Evolutionary conservation across 225 moss, liverwort and hornwort genomes (phyloP).

Genomic region (Marchantia paleacea): DNA sequence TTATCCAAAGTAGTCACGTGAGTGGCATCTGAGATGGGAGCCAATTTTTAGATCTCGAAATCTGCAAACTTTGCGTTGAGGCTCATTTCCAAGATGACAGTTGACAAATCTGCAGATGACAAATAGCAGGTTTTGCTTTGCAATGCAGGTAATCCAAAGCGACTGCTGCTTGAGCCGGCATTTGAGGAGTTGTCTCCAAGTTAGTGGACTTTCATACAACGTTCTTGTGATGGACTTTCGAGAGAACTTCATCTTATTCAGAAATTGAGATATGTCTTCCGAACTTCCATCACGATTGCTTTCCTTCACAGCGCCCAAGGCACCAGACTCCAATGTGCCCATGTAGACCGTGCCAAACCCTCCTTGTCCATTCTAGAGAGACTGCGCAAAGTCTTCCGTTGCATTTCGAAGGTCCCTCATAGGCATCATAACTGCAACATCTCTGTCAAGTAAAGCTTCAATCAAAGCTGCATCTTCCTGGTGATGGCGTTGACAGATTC

Average conservation of each 20-base stretch:
- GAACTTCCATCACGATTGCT: slow-evolving; percentile 2
- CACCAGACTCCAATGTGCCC: not conserved
- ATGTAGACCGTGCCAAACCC: slow-evolving; percentile 4
- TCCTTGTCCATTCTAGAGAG: slow-evolving; percentile 2
- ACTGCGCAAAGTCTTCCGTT: slow-evolving; percentile 7
- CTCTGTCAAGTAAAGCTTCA: not conserved
- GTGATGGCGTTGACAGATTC: not conserved
- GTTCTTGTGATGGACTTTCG: slow-evolving; percentile 20
- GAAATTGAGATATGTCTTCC: slow-evolving; percentile 9
- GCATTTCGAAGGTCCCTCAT: not conserved
- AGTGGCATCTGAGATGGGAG: slow-evolving; percentile 37
- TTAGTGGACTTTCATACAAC: slow-evolving; percentile 21
- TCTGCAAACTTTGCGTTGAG: slow-evolving; percentile 39
- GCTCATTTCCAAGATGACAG: slow-evolving; percentile 27
- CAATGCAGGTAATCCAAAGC: slow-evolving; percentile 45
- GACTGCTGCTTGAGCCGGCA: slow-evolving; percentile 33
- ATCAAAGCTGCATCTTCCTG: not conserved
- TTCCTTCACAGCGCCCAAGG: not conserved
- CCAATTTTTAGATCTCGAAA: slow-evolving; percentile 41
- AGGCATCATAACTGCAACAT: not conserved
- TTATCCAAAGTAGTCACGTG: slow-evolving; percentile 12
- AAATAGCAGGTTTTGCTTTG: slow-evolving; percentile 41
- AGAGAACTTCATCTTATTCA: slow-evolving; percentile 23
- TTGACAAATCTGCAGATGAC: no score
- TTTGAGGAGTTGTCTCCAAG: slow-evolving; percentile 31